Percentiles rank a stretch among this genome's conserved stretches.
Evolutionary conservation across 345 rosid species (phyloP).

Genomic region (Melaleuca alternifolia): DNA sequence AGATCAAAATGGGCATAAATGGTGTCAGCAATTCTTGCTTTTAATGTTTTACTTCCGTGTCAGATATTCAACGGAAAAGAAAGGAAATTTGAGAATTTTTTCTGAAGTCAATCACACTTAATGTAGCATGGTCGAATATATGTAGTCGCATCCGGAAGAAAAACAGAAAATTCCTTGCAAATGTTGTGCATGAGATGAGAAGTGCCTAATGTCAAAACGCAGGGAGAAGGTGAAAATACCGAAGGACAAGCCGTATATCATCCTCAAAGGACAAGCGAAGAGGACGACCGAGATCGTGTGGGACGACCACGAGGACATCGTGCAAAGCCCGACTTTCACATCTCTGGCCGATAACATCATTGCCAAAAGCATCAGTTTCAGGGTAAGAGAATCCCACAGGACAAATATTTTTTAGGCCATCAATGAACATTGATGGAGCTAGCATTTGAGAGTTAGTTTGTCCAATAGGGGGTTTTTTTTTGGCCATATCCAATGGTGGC

Average conservation of each 20-base stretch:
- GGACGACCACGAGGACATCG: slow-evolving; percentile 40
- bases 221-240: slow-evolving; percentile 80
- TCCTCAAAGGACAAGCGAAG: slow-evolving; percentile 46
- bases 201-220: neutral
- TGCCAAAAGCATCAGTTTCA: slow-evolving; percentile 36
- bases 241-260: slow-evolving; percentile 48
- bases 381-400: slow-evolving; percentile 16
- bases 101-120: neutral
- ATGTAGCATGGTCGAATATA: no score
- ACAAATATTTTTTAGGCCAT: neutral
- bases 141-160: neutral
- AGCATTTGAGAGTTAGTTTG: neutral
- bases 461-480: no score
- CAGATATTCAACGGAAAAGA: neutral
- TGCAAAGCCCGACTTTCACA: slow-evolving; percentile 51
- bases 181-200: neutral
- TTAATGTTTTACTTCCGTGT: neutral
- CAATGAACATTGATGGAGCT: neutral
- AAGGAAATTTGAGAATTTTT: neutral
- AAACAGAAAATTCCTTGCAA: neutral
- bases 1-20: neutral
- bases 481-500: neutral
- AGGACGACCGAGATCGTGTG: slow-evolving; percentile 45
- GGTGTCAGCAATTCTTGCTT: neutral
- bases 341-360: slow-evolving; percentile 45